These are phyloP conservation scores for Mesembryanthemum crystallinum DNA, from an alignment of 148 eudicot species.

Conservation along the genomic window DNA sequence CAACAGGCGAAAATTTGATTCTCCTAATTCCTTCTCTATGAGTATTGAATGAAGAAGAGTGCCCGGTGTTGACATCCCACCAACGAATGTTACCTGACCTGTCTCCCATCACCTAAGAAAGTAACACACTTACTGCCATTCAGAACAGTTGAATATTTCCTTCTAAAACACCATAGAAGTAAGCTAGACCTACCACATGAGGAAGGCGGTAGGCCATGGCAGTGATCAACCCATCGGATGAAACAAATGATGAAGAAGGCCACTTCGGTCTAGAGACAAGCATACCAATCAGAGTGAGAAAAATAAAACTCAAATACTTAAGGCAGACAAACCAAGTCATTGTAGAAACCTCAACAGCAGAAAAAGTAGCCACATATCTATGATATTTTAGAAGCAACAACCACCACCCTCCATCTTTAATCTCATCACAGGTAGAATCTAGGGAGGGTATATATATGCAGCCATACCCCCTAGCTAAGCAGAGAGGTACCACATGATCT, in stretches of 20 bases:
- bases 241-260: constrained; percentile 92
- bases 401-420: too few relatives aligned
- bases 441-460: neutral
- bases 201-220: constrained; percentile 99
- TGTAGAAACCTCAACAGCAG: neutral
- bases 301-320: neutral
- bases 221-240: constrained; percentile 89
- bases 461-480: neutral
- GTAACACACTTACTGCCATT: neutral
- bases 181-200: constrained; percentile 72
- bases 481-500: neutral
- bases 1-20: constrained; percentile 96
- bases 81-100: constrained; percentile 96
- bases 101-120: constrained; percentile 94
- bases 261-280: constrained; percentile 83
- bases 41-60: constrained; percentile 90
- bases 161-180: constrained; percentile 5
- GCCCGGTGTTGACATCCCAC: constrained; percentile 98
- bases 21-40: constrained; percentile 96
- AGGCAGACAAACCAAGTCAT: neutral
- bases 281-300: constrained; percentile 17
- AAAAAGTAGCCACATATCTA: neutral
- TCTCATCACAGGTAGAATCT: neutral
- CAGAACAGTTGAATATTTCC: constrained; percentile 9
- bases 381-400: neutral